Evolutionary conservation across 2,329 filamentous ascomycete genomes (phyloP).

Genomic region (Pseudogymnoascus sp.): DNA sequence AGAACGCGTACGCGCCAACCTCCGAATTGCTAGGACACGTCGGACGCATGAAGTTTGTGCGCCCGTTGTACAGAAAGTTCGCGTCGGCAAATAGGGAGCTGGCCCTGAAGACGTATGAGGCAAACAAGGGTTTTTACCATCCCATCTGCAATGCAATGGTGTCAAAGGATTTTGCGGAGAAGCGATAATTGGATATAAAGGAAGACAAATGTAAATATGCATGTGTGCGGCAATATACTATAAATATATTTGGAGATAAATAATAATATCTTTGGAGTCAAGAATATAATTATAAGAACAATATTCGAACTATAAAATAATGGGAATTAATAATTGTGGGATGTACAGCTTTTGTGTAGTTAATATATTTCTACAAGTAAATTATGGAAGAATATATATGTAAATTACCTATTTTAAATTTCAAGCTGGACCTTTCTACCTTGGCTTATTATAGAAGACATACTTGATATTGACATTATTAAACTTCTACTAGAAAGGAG

Average conservation of each 20-base stretch:
- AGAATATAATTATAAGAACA: not conserved
- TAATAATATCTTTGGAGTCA: not conserved
- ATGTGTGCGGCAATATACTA: not conserved
- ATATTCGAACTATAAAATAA: not conserved
- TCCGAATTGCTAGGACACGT: conserved; percentile 70
- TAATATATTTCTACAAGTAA: not conserved
- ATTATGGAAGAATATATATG: not conserved
- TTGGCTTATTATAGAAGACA: not conserved
- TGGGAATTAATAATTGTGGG: not conserved
- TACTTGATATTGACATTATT: not conserved
- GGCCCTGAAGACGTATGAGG: conserved; percentile 74
- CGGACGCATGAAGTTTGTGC: conserved; percentile 94
- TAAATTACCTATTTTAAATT: not conserved
- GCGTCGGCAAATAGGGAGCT: conserved; percentile 65
- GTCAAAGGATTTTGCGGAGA: conserved; percentile 61
- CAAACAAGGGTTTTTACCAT: conserved; percentile 88
- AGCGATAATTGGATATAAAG: not conserved
- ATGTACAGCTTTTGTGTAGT: not conserved
- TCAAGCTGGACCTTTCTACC: no score
- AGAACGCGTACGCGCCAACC: conserved; percentile 59
- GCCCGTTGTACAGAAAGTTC: conserved; percentile 71
- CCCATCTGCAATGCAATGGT: conserved; percentile 84
- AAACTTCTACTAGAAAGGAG: not conserved
- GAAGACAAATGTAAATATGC: not conserved
- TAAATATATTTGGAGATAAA: not conserved